Conservation (phyloP, 1,139 yeast genomes). For the Debaryomyces sp. region DNA sequence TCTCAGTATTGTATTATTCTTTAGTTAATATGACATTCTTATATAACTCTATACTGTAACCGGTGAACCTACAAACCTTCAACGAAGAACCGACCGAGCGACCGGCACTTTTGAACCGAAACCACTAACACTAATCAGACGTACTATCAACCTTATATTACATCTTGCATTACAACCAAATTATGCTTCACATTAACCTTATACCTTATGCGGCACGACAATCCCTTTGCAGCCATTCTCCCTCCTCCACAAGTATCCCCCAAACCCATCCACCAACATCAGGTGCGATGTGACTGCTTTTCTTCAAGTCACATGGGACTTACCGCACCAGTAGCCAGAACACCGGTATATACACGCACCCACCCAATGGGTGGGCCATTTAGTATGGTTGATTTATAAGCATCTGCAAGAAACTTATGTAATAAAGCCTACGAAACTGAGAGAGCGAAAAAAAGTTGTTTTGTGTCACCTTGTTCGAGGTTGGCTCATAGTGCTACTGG, state of each 20-base stretch:
- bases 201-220: background rate
- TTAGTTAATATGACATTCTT: background rate
- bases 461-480: conserved; percentile 6
- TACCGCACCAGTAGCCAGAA: background rate
- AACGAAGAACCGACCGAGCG: background rate
- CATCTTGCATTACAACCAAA: background rate
- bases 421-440: background rate
- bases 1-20: conserved; percentile 1
- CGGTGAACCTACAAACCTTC: background rate
- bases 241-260: background rate
- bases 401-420: background rate
- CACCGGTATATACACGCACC: background rate
- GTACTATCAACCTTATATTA: background rate
- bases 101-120: background rate
- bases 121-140: background rate
- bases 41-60: background rate
- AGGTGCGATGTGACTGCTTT: conserved; percentile 1
- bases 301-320: background rate
- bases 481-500: conserved; percentile 11
- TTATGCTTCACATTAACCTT: background rate
- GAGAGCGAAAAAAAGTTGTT: background rate
- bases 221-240: background rate
- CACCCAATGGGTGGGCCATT: background rate
- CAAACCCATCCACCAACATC: background rate
- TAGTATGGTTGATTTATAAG: background rate